Base-by-base conservation (phyloP, 192 early-diverging fungal genomes). In the Backusella tuberculispora region DNA sequence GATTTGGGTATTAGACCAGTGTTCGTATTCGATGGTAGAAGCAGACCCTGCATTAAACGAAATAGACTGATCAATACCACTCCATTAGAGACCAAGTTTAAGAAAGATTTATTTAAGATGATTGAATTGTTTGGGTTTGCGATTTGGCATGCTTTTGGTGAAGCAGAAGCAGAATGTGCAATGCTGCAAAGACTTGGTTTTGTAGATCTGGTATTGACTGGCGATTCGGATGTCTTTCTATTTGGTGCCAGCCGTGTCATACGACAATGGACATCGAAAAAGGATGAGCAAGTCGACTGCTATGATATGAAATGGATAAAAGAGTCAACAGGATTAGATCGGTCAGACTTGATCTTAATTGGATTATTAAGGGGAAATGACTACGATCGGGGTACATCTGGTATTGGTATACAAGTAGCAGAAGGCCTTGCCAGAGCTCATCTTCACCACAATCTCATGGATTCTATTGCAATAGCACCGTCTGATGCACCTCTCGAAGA, bases 141-240 rank as follows among this genome's bases (percentile, higher is more conserved):
- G 0, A 37, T 56, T 15, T 81, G 79, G 79, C 19, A 77, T 14
- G 79, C 79, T 13, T 41, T 48, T 19, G 79, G 79, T 15, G 79
- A 81, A 60, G 81, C 83, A 4, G 83, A 83, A 46, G 83, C 83
- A 13, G 83, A 84, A 42, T 84, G 76, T 21, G 83, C 83, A 1
- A 47, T 66, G 15, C 14, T 84, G 0, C 63, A 76, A 29, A 17
- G 69, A 17, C 72, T 70, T 24, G 78, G 73, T 0, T 63, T 71
- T 67, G 77, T 76, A 4, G 74, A 76, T 69, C 60, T 79, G 5
- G 69, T 84, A 7, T 63, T 84, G 19, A 83, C 83, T 17, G 71
- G 66, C 9, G 77, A 84, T 45, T 78, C 69, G 6, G 83, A 84
- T 21, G 69, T 72, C 0, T 80, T 84, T 29, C 40, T 84, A 0